Base-by-base conservation (phyloP, 768 basidiomycete genomes). In the Serendipita indica region DNA sequence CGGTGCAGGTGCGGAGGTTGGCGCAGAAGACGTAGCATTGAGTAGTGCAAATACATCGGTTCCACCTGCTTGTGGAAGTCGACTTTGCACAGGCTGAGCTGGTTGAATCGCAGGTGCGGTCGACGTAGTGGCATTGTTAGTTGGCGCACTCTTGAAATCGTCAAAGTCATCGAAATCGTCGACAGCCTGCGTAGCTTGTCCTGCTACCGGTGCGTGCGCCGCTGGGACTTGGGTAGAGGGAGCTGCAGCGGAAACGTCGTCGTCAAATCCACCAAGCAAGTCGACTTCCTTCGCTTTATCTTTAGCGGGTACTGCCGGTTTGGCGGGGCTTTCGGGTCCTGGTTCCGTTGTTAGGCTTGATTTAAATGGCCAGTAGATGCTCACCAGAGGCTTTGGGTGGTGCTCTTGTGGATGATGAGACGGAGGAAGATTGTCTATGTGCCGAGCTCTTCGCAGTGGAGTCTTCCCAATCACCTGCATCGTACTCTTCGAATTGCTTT, bases 381-480 rank as follows among this genome's bases (percentile, higher is more conserved):
- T 71, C 62, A 13, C 74, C 66, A 3, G 71, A 67, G 27, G 68
- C 62, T 18, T 67, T 65, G 10, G 72, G 62, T 16, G 65, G 25
- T 3, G 61, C 60, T 32, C 63, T 69, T 57, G 70, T 72, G 32
- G 64, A 64, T 20, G 71, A 60, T 46, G 43, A 65, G 43, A 74
- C 37, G 20, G 73, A 73, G 43, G 72, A 73, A 61, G 69, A 74
- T 57, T 69, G 75, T 62, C 67, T 71, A 3, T 4, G n/a, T 62
- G 39, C 66, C 60, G 64, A 69, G 37, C 67, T 70, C n/a, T 33
- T 57, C 25, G 60, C 32, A 4, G 57, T 12, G 16, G 56, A 45
- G 35, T 94, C 91, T 61, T 97, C 93, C 60, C 90, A 90, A 35
- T 77, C 76, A 1, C 94, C 94, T 12, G 94, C 96, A 63, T 94